Conservation (phyloP, 176 grass and related monocot species). For the Bromus sterilis region DNA sequence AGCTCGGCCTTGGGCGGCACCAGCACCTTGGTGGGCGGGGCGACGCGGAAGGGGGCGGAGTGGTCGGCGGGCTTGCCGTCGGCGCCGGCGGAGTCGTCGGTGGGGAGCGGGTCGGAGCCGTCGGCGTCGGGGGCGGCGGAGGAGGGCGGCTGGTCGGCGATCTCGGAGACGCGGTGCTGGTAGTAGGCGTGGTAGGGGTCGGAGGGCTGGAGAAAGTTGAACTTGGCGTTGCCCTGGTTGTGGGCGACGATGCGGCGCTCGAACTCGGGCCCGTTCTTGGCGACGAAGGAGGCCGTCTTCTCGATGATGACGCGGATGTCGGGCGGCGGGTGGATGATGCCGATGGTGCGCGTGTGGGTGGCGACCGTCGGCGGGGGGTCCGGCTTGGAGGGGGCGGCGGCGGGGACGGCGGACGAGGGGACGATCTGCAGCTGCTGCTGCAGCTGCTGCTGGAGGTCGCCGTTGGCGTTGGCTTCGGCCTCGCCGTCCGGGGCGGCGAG, state of each 20-base stretch:
- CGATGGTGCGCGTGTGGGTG: slow-evolving; percentile 67
- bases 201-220: slow-evolving; percentile 79
- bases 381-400: not conserved
- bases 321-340: slow-evolving; percentile 92
- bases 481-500: slow-evolving; percentile 27
- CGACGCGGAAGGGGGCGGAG: slow-evolving; percentile 58
- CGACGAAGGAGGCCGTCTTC: slow-evolving; percentile 85
- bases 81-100: slow-evolving; percentile 17
- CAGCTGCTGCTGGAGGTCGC: not conserved
- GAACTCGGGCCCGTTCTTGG: slow-evolving; percentile 87
- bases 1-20: slow-evolving; percentile 71
- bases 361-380: slow-evolving; percentile 42
- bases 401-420: not conserved
- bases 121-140: not conserved
- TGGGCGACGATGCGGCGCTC: slow-evolving; percentile 59
- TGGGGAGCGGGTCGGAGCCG: not conserved
- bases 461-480: not conserved
- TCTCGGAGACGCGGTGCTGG: slow-evolving; percentile 68
- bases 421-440: not conserved
- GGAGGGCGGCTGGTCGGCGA: slow-evolving; percentile 28
- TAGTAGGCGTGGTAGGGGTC: slow-evolving; percentile 89
- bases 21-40: slow-evolving; percentile 56
- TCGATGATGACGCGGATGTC: slow-evolving; percentile 82
- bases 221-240: slow-evolving; percentile 83
- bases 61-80: slow-evolving; percentile 31